Evolutionary conservation across 768 basidiomycete genomes (phyloP), one percentile per base, ranked within the genome.

Genomic region (Pleurotus salmoneostramineus): DNA sequence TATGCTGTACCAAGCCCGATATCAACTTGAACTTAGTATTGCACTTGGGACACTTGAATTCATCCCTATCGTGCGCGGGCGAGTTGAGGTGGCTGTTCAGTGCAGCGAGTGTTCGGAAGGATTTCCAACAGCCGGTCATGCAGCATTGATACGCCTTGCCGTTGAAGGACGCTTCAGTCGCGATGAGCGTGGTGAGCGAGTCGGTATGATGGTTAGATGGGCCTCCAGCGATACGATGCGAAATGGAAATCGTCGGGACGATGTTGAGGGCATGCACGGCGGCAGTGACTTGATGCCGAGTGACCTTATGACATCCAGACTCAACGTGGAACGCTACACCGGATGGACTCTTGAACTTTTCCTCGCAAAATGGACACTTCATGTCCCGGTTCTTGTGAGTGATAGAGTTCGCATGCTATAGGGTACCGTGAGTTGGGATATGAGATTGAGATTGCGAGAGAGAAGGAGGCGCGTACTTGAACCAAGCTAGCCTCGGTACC

Each of bases 31-130:
- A 76, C 60, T 68, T 61, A 36, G 21, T 61, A 50, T 65, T 65
- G 62, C 79, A 79, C 59, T 69, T 71, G 40, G 79, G 79, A 58
- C 79, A 81, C 56, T 63, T 69, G 67, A 78, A 80, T 63, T 77
- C 70, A 54, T 73, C 65, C 33, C 58, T 65, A 58, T 75, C 74
- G 59, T 79, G 77, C 11, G 65, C 65, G 2, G 73, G 67, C 47
- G 76, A 77, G 60, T 67, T 67, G 37, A 74, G 61, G 55, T 76
- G 75, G 10, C 58, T 32, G 60, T 78, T 73, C 15, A 80, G 71
- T 3, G 66, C 61, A 1, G 37, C 2, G 14, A 75, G 68, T 3
- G 63, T 58, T 8, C 52, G 37, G 65, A 75, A 78, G n/a, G 59
- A 64, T 34, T 62, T 65, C 42, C 66, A 60, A 59, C 79, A 80